Conservation (phyloP, 257 asterid species). For the Vinca minor region DNA sequence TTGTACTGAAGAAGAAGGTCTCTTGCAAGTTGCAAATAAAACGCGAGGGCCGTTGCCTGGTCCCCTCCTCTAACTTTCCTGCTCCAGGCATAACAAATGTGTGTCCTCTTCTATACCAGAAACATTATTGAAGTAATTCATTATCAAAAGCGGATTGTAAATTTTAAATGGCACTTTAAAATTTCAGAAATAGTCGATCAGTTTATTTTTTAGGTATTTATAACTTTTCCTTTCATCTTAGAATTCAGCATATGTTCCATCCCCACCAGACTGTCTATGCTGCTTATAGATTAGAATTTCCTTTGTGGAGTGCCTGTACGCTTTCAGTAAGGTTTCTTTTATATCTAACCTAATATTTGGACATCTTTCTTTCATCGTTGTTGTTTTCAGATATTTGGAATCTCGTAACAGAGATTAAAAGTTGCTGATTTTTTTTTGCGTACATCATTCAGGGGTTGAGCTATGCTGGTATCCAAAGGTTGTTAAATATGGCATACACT, state of each 20-base stretch:
- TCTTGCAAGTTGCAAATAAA: no score
- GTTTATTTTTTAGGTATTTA: background rate
- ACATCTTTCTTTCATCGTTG: no score
- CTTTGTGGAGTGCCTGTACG: background rate
- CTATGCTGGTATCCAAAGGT: constrained; percentile 55
- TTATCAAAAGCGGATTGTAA: background rate
- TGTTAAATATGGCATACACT: constrained; percentile 53
- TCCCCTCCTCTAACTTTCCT: no score
- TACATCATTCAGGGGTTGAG: constrained; percentile 46
- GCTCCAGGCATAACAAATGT: no score
- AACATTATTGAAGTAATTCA: background rate
- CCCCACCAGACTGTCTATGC: background rate
- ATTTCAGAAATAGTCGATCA: background rate
- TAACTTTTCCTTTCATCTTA: background rate
- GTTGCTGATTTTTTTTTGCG: background rate
- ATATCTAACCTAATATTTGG: background rate
- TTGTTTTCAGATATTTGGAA: no score
- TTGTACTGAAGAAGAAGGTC: no score
- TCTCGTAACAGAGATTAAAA: background rate
- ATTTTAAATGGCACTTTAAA: background rate
- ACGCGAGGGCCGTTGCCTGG: no score
- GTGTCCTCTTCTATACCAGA: background rate
- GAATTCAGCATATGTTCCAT: background rate
- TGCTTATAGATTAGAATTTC: background rate
- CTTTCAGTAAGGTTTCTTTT: background rate